Conservation (phyloP, 2,329 filamentous ascomycete genomes). For the Diaporthe sp. region DNA sequence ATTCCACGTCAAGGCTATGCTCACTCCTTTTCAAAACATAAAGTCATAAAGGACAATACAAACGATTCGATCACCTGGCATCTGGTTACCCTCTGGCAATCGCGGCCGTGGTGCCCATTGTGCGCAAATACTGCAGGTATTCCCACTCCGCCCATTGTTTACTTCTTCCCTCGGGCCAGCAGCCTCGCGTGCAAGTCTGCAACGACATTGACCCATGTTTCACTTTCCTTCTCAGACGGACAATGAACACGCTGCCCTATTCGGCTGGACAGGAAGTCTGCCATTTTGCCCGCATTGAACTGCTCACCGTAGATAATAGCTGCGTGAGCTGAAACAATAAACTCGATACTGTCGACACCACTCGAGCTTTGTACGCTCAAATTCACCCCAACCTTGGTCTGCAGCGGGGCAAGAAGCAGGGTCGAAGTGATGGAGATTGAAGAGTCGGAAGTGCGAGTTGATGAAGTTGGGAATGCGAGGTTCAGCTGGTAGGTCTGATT, state of each 20-base stretch:
- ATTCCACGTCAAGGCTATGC: background rate
- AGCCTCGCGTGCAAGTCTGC: slow-evolving; percentile 68
- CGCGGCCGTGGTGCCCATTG: background rate
- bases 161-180: slow-evolving; percentile 68
- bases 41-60: background rate
- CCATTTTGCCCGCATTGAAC: slow-evolving; percentile 81
- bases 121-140: background rate
- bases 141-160: background rate
- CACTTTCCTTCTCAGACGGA: slow-evolving; percentile 49
- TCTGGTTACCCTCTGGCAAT: background rate
- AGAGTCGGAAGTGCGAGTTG: slow-evolving; percentile 74
- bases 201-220: slow-evolving; percentile 67
- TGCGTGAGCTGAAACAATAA: slow-evolving; percentile 67
- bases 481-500: slow-evolving; percentile 73
- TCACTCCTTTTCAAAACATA: background rate
- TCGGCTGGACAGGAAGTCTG: slow-evolving; percentile 74
- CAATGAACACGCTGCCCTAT: slow-evolving; percentile 56
- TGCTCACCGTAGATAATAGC: slow-evolving; percentile 81
- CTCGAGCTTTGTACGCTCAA: slow-evolving; percentile 66
- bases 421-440: slow-evolving; percentile 71
- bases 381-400: slow-evolving; percentile 76
- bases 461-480: slow-evolving; percentile 73
- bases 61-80: background rate
- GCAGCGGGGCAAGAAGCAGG: slow-evolving; percentile 72
- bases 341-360: slow-evolving; percentile 63